Percentiles rank a stretch among this genome's conserved stretches.
Conservation (phyloP, 2,329 filamentous ascomycete genomes). For the Trichoderma polysporum region DNA sequence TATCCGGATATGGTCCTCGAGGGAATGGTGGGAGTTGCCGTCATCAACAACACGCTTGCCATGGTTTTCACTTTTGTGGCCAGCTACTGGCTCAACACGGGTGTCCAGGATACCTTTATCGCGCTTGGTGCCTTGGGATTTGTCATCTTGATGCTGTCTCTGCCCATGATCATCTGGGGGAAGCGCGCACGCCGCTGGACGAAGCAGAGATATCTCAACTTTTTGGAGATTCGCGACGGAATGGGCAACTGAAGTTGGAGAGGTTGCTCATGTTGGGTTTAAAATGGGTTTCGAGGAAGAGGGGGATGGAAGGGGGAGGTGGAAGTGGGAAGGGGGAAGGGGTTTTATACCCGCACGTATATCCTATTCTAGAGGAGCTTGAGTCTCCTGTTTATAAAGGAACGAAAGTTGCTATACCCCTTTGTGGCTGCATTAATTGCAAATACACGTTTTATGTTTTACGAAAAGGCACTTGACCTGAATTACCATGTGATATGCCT, state of each 20-base stretch:
- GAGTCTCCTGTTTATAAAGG: neutral
- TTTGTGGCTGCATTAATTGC: neutral
- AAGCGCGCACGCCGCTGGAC: constrained; percentile 51
- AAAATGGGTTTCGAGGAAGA: neutral
- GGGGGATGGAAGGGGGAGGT: neutral
- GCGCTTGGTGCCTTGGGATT: constrained; percentile 53
- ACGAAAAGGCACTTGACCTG: no score
- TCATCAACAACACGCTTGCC: constrained; percentile 57
- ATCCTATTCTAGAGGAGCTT: neutral
- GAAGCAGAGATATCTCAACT: constrained; percentile 44
- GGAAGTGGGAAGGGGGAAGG: neutral
- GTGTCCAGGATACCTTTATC: constrained; percentile 49
- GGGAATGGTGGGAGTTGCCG: constrained; percentile 57
- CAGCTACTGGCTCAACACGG: constrained; percentile 49
- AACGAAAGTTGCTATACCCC: neutral
- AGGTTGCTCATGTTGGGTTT: neutral
- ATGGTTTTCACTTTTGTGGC: constrained; percentile 55
- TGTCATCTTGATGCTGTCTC: constrained; percentile 48
- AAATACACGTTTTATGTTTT: neutral
- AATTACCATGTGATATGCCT: no score
- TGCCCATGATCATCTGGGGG: constrained; percentile 56
- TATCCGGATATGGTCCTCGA: constrained; percentile 58
- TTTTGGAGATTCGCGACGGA: constrained; percentile 49
- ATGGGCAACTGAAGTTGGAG: constrained; percentile 26
- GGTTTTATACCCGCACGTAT: neutral